phyloP scores from a whole-genome alignment of 495 filamentous ascomycete species.

The Aspergillus bertholletiae region DNA sequence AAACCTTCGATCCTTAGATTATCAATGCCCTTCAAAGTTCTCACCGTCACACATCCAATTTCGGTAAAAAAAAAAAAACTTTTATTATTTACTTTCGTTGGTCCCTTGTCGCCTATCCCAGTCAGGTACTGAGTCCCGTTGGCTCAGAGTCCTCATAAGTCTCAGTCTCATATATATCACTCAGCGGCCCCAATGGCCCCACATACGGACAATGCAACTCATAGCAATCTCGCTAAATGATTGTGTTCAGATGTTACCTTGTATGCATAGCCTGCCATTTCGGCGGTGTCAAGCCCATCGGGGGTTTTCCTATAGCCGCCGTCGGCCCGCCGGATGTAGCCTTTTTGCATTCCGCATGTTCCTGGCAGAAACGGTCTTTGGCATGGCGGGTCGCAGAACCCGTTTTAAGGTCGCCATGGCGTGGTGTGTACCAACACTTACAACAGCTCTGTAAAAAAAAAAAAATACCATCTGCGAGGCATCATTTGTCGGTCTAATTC shows the following conservation, averaged over 20 bases:
- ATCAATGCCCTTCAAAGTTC: too few species aligned
- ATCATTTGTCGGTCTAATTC: too few species aligned
- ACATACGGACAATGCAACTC: not conserved
- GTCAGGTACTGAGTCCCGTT: not conserved
- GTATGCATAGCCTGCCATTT: not conserved
- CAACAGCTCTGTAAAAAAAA: too few species aligned
- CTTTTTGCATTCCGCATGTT: too few species aligned
- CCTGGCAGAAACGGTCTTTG: too few species aligned
- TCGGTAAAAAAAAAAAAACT: not conserved
- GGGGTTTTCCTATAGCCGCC: conserved; percentile 5
- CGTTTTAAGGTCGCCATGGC: too few species aligned
- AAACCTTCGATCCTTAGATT: not conserved
- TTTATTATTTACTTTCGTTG: not conserved
- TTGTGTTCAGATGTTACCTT: not conserved
- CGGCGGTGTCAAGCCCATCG: not conserved
- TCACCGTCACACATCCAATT: not conserved
- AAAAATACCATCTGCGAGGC: too few species aligned
- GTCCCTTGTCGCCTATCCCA: not conserved
- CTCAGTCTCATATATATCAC: too few species aligned
- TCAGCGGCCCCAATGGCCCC: not conserved
- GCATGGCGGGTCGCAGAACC: too few species aligned
- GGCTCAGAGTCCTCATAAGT: not conserved
- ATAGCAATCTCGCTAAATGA: not conserved
- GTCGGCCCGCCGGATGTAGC: conserved; percentile 19
- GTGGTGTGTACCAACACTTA: too few species aligned